Conservation (phyloP, 2,329 filamentous ascomycete genomes). For the Pseudomassariella vexata region DNA sequence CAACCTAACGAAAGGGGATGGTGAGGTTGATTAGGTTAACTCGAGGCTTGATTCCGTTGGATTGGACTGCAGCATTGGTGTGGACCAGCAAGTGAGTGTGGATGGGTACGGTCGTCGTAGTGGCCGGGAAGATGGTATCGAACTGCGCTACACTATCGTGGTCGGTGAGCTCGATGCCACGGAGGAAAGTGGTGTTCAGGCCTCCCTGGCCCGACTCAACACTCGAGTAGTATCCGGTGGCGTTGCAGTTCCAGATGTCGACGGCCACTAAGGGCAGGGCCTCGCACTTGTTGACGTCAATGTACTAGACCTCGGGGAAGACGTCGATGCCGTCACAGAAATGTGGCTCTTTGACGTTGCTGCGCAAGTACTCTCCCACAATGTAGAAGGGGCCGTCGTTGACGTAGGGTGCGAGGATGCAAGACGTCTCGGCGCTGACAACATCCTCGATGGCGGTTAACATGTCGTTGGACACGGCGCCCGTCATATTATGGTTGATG, state of each 20-base stretch:
- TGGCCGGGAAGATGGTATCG: conserved; percentile 39
- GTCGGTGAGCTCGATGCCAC: conserved; percentile 42
- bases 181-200: conserved; percentile 36
- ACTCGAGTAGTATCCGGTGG: conserved; percentile 33
- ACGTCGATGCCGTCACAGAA: conserved; percentile 33
- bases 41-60: conserved; percentile 25
- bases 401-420: conserved; percentile 27
- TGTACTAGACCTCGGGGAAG: conserved; percentile 38
- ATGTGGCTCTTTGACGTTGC: conserved; percentile 35
- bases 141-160: conserved; percentile 40
- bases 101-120: conserved; percentile 29
- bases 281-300: conserved; percentile 40
- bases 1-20: too few species aligned
- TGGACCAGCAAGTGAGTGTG: conserved; percentile 35
- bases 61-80: conserved; percentile 18
- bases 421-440: conserved; percentile 28
- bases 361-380: conserved; percentile 37
- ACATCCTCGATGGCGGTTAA: conserved; percentile 26
- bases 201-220: conserved; percentile 21
- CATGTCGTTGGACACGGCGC: conserved; percentile 19
- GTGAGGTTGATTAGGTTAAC: too few species aligned
- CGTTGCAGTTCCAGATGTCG: conserved; percentile 39
- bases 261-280: conserved; percentile 33
- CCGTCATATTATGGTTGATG: conserved; percentile 27
- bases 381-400: conserved; percentile 37